Percentiles rank a stretch among this genome's conserved stretches.
phyloP scores from a whole-genome alignment of 345 rosid species.

The Excoecaria cochinchinensis region DNA sequence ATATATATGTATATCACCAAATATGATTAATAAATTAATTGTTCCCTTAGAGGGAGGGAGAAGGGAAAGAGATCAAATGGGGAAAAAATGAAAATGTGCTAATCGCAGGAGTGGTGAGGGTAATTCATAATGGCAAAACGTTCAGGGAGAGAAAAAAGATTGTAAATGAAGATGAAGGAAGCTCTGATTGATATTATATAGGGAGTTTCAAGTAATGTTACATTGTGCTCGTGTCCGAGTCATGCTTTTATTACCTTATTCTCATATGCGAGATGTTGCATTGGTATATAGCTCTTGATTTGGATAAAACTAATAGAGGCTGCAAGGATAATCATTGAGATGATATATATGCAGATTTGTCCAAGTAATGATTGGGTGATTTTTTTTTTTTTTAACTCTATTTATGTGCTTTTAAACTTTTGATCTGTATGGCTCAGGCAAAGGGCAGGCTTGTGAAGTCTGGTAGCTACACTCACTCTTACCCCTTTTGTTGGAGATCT shows the following conservation, averaged over 20 bases:
- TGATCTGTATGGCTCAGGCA: conserved; percentile 47
- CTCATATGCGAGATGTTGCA: neutral
- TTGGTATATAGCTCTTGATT: neutral
- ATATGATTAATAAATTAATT: too few relatives aligned
- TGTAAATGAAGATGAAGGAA: neutral
- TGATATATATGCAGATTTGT: neutral
- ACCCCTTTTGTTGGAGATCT: conserved; percentile 95
- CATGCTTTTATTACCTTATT: neutral
- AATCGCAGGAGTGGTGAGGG: too few relatives aligned
- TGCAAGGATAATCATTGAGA: neutral
- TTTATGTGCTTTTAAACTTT: neutral
- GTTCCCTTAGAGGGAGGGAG: too few relatives aligned
- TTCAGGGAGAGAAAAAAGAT: neutral
- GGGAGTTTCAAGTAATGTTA: neutral
- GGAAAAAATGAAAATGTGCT: neutral
- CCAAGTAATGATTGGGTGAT: neutral
- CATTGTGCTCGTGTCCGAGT: neutral
- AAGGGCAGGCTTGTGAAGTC: conserved; percentile 88
- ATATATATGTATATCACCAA: too few relatives aligned
- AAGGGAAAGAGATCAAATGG: neutral
- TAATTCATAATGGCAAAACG: neutral
- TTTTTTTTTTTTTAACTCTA: neutral
- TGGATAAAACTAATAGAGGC: neutral
- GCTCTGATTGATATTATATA: neutral
- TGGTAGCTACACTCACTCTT: conserved; percentile 78